phyloP scores from a whole-genome alignment of 306 rosid species.

The Gynostemma pentaphyllum region DNA sequence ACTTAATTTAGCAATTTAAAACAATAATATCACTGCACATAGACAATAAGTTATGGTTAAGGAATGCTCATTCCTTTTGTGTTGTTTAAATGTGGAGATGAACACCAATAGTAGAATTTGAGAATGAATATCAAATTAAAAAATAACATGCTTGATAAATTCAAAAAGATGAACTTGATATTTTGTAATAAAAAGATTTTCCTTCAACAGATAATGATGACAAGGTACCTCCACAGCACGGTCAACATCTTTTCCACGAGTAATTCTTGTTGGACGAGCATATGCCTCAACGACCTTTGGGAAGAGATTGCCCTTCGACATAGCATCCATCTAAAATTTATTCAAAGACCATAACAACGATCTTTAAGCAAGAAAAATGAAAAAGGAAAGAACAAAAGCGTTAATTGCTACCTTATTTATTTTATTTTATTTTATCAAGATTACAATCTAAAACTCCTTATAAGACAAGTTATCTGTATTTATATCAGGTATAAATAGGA shows the following conservation, averaged over 20 bases:
- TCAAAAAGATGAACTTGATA: not conserved
- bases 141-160: not conserved
- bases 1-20: not conserved
- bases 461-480: not conserved
- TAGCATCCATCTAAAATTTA: slow-evolving; percentile 65
- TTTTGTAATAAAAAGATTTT: not conserved
- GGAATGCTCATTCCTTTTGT: not conserved
- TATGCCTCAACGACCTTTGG: slow-evolving; percentile 83
- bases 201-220: not conserved
- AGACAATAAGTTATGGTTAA: not conserved
- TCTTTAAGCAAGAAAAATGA: not conserved
- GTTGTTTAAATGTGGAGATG: not conserved
- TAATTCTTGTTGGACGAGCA: slow-evolving; percentile 91
- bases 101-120: not conserved
- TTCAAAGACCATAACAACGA: not conserved
- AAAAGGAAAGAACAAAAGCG: not conserved
- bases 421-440: too few relatives aligned
- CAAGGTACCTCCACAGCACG: slow-evolving; percentile 37
- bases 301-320: slow-evolving; percentile 51
- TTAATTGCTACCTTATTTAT: not conserved
- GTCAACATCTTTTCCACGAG: slow-evolving; percentile 66
- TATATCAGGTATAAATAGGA: not conserved
- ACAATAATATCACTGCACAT: not conserved
- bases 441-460: too few relatives aligned
- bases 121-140: not conserved